Percentiles rank a stretch among this genome's conserved stretches.
Evolutionary conservation across 1,139 yeast species (phyloP).

Genomic region (Zygosaccharomyces sapae): DNA sequence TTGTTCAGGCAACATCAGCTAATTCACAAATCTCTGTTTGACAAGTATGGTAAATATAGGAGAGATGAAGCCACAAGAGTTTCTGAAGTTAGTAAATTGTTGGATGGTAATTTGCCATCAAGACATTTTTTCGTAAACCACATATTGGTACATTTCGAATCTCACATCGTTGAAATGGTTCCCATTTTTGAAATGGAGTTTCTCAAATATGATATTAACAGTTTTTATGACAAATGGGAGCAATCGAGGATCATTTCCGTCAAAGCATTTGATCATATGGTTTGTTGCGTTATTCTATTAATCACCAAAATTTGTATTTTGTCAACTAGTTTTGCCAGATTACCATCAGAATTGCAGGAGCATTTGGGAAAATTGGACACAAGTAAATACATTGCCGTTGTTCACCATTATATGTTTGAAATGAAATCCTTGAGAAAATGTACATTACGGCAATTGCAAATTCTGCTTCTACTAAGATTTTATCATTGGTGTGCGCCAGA

Average conservation of each 20-base stretch:
- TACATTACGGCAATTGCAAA: constrained; percentile 29
- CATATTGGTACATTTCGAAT: constrained; percentile 26
- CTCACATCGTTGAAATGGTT: constrained; percentile 21
- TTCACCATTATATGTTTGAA: constrained; percentile 24
- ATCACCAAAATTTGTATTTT: constrained; percentile 27
- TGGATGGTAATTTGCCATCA: constrained; percentile 20
- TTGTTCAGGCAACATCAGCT: constrained; percentile 18
- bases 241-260: constrained; percentile 14
- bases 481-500: constrained; percentile 36
- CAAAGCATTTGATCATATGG: constrained; percentile 28
- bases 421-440: constrained; percentile 29
- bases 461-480: constrained; percentile 28
- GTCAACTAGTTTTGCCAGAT: constrained; percentile 24
- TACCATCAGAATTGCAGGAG: constrained; percentile 12
- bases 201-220: constrained; percentile 18
- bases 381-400: constrained; percentile 25
- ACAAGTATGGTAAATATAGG: constrained; percentile 30
- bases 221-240: constrained; percentile 20
- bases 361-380: constrained; percentile 24
- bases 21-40: constrained; percentile 26
- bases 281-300: constrained; percentile 25
- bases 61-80: constrained; percentile 17
- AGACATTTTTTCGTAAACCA: constrained; percentile 17
- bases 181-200: constrained; percentile 26
- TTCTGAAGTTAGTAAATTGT: constrained; percentile 11